Conservation (phyloP, 2,329 filamentous ascomycete genomes). For the Beauveria asiatica region DNA sequence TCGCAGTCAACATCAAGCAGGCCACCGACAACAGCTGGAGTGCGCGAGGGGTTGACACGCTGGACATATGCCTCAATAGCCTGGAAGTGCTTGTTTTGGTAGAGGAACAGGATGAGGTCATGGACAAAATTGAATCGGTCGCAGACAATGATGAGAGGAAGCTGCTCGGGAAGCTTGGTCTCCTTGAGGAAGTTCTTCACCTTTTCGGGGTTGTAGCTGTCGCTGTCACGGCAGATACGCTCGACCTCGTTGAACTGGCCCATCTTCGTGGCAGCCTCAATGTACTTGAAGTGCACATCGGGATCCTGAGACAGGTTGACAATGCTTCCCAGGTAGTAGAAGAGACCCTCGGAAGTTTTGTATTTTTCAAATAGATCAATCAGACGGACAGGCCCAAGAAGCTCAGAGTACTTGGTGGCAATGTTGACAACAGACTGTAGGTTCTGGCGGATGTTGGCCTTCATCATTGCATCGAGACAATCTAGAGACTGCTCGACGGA, state of each 20-base stretch:
- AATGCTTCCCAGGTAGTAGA: constrained; percentile 96
- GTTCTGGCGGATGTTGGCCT: constrained; percentile 93
- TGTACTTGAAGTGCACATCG: constrained; percentile 98
- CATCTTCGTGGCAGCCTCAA: constrained; percentile 91
- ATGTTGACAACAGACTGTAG: constrained; percentile 90
- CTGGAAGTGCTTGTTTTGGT: constrained; percentile 98
- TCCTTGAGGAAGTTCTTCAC: constrained; percentile 99
- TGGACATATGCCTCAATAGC: constrained; percentile 98
- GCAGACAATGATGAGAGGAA: constrained; percentile 95
- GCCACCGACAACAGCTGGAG: constrained; percentile 87
- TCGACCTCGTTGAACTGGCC: constrained; percentile 92
- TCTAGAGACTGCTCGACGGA: constrained; percentile 93
- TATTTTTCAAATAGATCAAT: constrained; percentile 97
- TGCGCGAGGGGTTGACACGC: constrained; percentile 84
- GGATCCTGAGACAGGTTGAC: constrained; percentile 93
- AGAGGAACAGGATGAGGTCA: constrained; percentile 89
- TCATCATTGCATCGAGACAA: constrained; percentile 93
- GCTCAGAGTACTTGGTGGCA: constrained; percentile 94
- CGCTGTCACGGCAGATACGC: constrained; percentile 92
- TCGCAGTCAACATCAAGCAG: constrained; percentile 96
- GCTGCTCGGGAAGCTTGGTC: constrained; percentile 80
- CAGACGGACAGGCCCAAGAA: constrained; percentile 76
- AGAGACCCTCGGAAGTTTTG: constrained; percentile 91
- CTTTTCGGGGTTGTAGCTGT: constrained; percentile 83
- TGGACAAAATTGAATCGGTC: constrained; percentile 99